Base-by-base conservation (phyloP, 768 basidiomycete genomes). In the Pluteus cervinus region DNA sequence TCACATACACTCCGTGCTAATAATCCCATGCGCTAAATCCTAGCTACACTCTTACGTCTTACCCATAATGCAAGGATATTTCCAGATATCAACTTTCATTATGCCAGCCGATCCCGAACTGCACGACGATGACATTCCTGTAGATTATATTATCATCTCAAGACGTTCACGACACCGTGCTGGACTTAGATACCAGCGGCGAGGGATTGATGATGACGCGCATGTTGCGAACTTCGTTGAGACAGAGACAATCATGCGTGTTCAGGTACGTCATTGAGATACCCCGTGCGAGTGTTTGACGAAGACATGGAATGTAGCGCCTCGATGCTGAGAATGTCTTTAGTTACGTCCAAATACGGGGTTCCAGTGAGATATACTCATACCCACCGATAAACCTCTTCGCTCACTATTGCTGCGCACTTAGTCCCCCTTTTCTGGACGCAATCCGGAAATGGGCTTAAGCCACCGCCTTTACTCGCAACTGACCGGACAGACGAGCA, bases 161-260 rank as follows among this genome's bases (percentile, higher is more conserved):
- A 71, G 96, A 26, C 66, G 96, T 9, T 90, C 89, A 29, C 73
- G 83, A 46, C 80, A 97, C 56, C 76, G 96, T 30, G 90, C 93
- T 4, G 96, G 96, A 1, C 64, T 98, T 47, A 71, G 96, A 29
- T 99, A 94, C 61, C 96, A 98, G 58, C 75, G 96, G 29, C 70
- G 96, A 50, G 96, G 96, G 2, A 78, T 97, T 36, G 93, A 98
- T 50, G 89, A 93, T 45, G 81, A 87, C 41, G 89, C 91, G 4
- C 75, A 88, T 53, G 93, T 92, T 3, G 93, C 91, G 1, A 98
- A 98, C 60, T 92, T 97, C 53, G 91, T 97, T 2, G 90, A 97
- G 60, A 91, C 90, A 0, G 93, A 97, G 62, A 84, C 87, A 2
- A 80, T 94, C 36, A 77, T 88, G 68, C 70, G 80, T 29, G 75